Conservation (phyloP, 371 early-diverging fungal species). For the Rhizopus delemar region DNA sequence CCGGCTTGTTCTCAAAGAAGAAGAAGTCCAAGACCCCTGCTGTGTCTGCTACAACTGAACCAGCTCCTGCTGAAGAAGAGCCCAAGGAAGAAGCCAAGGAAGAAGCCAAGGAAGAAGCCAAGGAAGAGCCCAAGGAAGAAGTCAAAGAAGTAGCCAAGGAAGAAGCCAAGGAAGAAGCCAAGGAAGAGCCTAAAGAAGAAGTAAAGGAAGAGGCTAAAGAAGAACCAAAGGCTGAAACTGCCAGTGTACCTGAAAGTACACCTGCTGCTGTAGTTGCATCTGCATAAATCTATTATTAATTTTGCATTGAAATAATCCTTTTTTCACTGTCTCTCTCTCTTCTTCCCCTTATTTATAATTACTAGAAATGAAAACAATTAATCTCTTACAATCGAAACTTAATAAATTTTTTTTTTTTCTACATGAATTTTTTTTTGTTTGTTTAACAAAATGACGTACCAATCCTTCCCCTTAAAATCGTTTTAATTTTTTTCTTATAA, state of each 20-base stretch:
- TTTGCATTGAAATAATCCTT: no score
- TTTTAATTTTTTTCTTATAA: not conserved
- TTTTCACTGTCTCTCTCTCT: no score
- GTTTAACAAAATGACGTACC: not conserved
- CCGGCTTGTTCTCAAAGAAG: slow-evolving; percentile 38
- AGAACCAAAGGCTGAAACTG: slow-evolving; percentile 5
- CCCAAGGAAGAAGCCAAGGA: not conserved
- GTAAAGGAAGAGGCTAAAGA: slow-evolving; percentile 15
- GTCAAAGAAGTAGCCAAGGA: no score
- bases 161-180: slow-evolving; percentile 10
- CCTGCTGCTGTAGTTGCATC: slow-evolving; percentile 34
- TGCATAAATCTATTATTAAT: slow-evolving; percentile 21
- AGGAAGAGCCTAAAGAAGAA: slow-evolving; percentile 10
- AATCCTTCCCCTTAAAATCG: not conserved
- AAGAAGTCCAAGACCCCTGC: slow-evolving; percentile 26
- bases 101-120: no score
- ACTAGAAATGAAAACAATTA: no score
- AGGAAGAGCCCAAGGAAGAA: no score
- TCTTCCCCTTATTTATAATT: no score
- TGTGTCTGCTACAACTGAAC: slow-evolving; percentile 13
- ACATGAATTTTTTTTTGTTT: not conserved
- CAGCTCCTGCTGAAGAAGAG: slow-evolving; percentile 10
- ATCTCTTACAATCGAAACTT: no score
- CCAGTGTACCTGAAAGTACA: not conserved
- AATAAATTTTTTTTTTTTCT: no score